Evolutionary conservation across 768 basidiomycete species (phyloP).

Genomic region (Cystofilobasidium bisporidii): DNA sequence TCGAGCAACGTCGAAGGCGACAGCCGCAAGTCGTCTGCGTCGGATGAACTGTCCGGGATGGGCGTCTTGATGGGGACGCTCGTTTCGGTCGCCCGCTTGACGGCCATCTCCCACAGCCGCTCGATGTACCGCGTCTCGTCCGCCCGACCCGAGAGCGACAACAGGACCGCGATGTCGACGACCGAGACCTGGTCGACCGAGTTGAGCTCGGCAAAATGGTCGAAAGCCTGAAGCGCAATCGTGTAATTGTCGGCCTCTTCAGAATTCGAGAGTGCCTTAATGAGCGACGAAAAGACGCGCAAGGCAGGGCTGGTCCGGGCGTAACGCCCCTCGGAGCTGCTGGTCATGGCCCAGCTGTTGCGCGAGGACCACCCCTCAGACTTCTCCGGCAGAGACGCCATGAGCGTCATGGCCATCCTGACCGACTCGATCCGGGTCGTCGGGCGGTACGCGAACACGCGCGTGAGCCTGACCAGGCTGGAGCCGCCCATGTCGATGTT

Average conservation of each 20-base stretch:
- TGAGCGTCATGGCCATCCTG: slow-evolving; percentile 11
- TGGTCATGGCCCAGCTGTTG: slow-evolving; percentile 7
- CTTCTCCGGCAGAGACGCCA: neutral
- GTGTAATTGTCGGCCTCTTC: neutral
- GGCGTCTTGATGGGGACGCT: neutral
- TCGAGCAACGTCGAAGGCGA: neutral
- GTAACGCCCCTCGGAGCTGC: neutral
- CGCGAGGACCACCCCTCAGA: slow-evolving; percentile 11
- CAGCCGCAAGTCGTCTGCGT: neutral
- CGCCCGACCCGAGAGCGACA: neutral
- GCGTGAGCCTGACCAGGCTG: neutral
- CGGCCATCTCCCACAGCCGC: neutral
- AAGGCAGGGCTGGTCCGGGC: neutral
- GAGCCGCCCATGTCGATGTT: neutral
- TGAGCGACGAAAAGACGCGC: neutral
- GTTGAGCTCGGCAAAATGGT: neutral
- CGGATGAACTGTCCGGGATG: too few relatives aligned
- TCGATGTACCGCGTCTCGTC: neutral
- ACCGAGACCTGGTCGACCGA: neutral
- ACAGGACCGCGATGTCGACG: neutral
- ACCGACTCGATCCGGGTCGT: neutral
- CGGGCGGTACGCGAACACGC: neutral
- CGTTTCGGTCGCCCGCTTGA: neutral
- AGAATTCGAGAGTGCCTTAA: neutral
- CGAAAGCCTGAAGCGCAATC: neutral